These are phyloP conservation scores for Rubroboletus satanas DNA, from an alignment of 768 basidiomycete genomes.

Conservation along the genomic window DNA sequence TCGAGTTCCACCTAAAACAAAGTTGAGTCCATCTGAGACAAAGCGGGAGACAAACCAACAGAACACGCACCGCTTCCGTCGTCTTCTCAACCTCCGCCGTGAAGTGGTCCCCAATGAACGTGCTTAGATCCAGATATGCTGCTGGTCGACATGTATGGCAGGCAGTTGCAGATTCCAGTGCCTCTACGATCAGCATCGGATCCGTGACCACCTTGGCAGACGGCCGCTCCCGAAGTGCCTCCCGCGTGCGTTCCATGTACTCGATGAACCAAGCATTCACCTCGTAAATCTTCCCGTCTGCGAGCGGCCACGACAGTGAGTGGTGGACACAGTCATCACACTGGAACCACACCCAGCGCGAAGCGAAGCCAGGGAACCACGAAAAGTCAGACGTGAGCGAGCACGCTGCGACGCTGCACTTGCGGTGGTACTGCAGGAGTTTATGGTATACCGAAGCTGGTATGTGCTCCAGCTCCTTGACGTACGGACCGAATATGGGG, in stretches of 20 bases:
- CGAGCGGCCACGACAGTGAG: slow-evolving; percentile 31
- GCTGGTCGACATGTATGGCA: slow-evolving; percentile 31
- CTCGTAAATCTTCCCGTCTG: slow-evolving; percentile 35
- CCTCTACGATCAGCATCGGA: slow-evolving; percentile 31
- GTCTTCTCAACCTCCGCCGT: slow-evolving; percentile 27
- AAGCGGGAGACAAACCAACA: background rate
- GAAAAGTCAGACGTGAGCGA: slow-evolving; percentile 34
- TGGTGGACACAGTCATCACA: slow-evolving; percentile 37
- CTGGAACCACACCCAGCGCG: slow-evolving; percentile 39
- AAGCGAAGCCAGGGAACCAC: slow-evolving; percentile 35
- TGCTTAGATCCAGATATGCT: slow-evolving; percentile 31
- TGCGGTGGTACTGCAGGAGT: slow-evolving; percentile 35
- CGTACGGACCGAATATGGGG: slow-evolving; percentile 34
- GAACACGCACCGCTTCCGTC: slow-evolving; percentile 26
- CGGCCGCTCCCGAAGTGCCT: slow-evolving; percentile 29
- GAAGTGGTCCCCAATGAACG: slow-evolving; percentile 31
- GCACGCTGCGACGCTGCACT: slow-evolving; percentile 29
- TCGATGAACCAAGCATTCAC: slow-evolving; percentile 35
- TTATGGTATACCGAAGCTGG: slow-evolving; percentile 35
- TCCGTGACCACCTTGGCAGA: slow-evolving; percentile 30
- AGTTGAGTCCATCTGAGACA: slow-evolving; percentile 7
- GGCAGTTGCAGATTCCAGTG: slow-evolving; percentile 24
- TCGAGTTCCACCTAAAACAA: slow-evolving; percentile 31
- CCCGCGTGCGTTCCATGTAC: slow-evolving; percentile 32
- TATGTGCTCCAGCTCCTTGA: slow-evolving; percentile 37